Percentiles rank a stretch among this genome's conserved stretches.
These are phyloP conservation scores for Dorcoceras hygrometricum DNA, from an alignment of 257 asterid species.

Conservation along the genomic window DNA sequence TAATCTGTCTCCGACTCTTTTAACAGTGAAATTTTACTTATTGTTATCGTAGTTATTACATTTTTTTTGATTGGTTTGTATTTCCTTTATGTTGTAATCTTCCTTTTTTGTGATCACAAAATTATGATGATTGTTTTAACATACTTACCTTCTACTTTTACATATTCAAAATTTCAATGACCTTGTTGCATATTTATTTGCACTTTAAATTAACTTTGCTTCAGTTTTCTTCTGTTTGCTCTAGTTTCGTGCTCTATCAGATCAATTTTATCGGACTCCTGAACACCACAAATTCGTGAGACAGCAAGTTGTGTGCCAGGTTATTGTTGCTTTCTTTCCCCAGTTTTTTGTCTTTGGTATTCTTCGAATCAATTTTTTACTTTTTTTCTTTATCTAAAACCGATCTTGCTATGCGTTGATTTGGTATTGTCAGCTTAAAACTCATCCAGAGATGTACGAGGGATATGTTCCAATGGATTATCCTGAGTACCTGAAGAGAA, in stretches of 20 bases:
- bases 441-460: constrained; percentile 73
- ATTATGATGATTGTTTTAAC: neutral
- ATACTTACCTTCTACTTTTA: neutral
- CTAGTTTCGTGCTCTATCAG: constrained; percentile 87
- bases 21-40: constrained; percentile 8
- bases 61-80: neutral
- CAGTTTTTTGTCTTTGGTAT: neutral
- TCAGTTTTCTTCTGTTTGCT: constrained; percentile 22
- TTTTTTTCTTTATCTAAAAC: constrained; percentile 17
- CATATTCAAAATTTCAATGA: constrained; percentile 2
- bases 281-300: constrained; percentile 95
- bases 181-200: neutral
- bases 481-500: constrained; percentile 63
- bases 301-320: constrained; percentile 87
- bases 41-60: neutral
- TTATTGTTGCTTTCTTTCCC: constrained; percentile 31
- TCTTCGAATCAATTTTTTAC: neutral
- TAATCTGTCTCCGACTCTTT: constrained; percentile 10
- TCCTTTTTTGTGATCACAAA: neutral
- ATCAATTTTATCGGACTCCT: constrained; percentile 82
- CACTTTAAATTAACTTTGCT: constrained; percentile 1
- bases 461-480: constrained; percentile 97
- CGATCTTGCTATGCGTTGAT: constrained; percentile 26
- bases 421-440: constrained; percentile 66
- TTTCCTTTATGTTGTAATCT: neutral